Evolutionary conservation across 2,329 filamentous ascomycete genomes (phyloP).

Genomic region (Incumbomyces delicatus): DNA sequence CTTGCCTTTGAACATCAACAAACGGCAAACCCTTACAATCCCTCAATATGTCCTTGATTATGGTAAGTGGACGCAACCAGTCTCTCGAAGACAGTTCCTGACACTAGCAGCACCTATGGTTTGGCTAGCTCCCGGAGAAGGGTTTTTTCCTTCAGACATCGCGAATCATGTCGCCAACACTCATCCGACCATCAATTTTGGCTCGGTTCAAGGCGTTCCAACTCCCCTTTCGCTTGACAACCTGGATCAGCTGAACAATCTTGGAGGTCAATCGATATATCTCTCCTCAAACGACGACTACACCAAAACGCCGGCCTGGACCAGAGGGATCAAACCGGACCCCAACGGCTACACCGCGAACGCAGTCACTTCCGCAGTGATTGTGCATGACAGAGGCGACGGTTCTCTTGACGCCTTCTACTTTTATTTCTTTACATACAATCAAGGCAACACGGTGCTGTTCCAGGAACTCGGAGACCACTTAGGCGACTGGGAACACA

Average conservation of each 20-base stretch:
- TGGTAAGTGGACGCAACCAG: neutral
- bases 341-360: constrained; percentile 40
- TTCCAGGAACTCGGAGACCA: constrained; percentile 49
- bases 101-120: constrained; percentile 37
- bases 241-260: constrained; percentile 40
- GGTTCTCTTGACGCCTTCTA: constrained; percentile 51
- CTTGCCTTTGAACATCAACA: neutral
- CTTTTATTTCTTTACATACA: constrained; percentile 51
- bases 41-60: constrained; percentile 7
- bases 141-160: constrained; percentile 43
- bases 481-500: constrained; percentile 49
- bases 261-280: constrained; percentile 38
- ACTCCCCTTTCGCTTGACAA: constrained; percentile 38
- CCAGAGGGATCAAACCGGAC: constrained; percentile 46
- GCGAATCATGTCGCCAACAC: constrained; percentile 38
- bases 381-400: constrained; percentile 51
- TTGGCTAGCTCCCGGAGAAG: constrained; percentile 41
- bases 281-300: constrained; percentile 42
- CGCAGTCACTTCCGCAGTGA: constrained; percentile 43
- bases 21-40: neutral
- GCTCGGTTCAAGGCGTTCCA: constrained; percentile 28
- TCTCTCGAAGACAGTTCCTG: neutral
- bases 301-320: constrained; percentile 36
- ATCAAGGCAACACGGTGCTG: constrained; percentile 35
- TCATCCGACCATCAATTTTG: constrained; percentile 35